Percentiles rank a stretch among this genome's conserved stretches.
phyloP scores from a whole-genome alignment of 148 eudicot species.

The Persicaria tinctoria region DNA sequence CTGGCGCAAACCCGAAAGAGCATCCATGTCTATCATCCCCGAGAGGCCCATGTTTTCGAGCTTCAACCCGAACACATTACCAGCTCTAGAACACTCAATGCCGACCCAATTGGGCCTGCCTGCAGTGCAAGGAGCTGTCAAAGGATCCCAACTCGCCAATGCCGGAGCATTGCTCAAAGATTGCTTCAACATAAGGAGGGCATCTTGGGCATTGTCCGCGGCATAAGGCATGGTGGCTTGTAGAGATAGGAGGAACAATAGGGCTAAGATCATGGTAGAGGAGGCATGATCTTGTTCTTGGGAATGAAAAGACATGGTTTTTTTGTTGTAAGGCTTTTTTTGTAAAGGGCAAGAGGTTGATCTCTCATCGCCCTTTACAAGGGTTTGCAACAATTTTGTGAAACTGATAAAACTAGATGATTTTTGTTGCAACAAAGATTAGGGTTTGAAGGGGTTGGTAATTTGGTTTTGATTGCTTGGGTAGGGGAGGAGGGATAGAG shows the following conservation, averaged over 20 bases:
- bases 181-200: slow-evolving; percentile 26
- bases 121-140: slow-evolving; percentile 25
- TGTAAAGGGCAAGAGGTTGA: slow-evolving; percentile 13
- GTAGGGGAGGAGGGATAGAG: not conserved
- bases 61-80: slow-evolving; percentile 32
- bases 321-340: not conserved
- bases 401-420: not conserved
- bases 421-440: slow-evolving; percentile 2
- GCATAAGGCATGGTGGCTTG: slow-evolving; percentile 3
- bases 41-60: slow-evolving; percentile 34
- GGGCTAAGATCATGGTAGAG: not conserved
- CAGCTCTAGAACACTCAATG: slow-evolving; percentile 22
- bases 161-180: slow-evolving; percentile 20
- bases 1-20: slow-evolving; percentile 17
- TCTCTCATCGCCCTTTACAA: slow-evolving; percentile 13
- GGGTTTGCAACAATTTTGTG: not conserved
- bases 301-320: not conserved
- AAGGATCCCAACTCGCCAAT: slow-evolving; percentile 28
- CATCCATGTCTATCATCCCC: slow-evolving; percentile 23
- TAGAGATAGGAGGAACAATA: not conserved
- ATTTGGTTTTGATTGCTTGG: not conserved
- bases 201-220: not conserved
- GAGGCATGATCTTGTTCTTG: slow-evolving; percentile 1
- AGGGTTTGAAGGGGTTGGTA: slow-evolving; percentile 5
- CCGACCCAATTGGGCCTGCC: slow-evolving; percentile 33